A percentile compares a stretch with the other conserved stretches of the same genome.
phyloP scores from a whole-genome alignment of 768 basidiomycete species.

The Hemileccinum impolitum region DNA sequence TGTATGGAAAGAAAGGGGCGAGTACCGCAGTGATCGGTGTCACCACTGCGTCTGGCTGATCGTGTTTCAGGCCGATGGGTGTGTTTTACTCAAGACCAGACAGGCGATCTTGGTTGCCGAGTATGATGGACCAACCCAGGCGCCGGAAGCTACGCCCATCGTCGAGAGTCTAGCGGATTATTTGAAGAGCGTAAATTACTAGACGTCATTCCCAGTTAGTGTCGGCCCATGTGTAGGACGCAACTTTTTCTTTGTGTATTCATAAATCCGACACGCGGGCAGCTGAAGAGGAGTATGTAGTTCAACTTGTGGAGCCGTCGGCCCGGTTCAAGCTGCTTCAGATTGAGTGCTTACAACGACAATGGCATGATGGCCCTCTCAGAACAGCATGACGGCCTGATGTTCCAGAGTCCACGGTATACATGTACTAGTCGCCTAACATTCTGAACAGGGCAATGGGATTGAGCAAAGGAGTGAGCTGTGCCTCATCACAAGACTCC shows the following conservation, averaged over 20 bases:
- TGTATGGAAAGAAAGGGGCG: constrained; percentile 79
- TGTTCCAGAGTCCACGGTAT: no score
- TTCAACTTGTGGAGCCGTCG: no score
- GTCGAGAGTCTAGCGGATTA: constrained; percentile 76
- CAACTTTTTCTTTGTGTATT: neutral
- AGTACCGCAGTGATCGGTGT: constrained; percentile 26
- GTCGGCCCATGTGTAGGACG: neutral
- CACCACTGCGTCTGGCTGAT: constrained; percentile 1
- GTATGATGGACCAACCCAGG: constrained; percentile 63
- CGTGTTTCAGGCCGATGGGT: constrained; percentile 62
- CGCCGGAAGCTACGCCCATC: constrained; percentile 57
- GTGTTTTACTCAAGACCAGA: constrained; percentile 69
- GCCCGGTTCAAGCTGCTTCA: no score
- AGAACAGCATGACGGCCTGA: no score
- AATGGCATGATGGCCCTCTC: no score
- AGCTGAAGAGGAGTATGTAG: no score
- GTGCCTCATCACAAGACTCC: no score
- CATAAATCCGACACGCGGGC: no score
- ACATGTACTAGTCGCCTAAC: no score
- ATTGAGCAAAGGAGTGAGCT: no score
- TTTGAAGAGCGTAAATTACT: constrained; percentile 58
- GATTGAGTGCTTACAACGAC: no score
- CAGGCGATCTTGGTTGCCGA: constrained; percentile 78
- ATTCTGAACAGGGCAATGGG: no score
- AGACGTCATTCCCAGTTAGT: constrained; percentile 15